Conservation (phyloP, 305 asterid species). For the Fraxinus albicans region DNA sequence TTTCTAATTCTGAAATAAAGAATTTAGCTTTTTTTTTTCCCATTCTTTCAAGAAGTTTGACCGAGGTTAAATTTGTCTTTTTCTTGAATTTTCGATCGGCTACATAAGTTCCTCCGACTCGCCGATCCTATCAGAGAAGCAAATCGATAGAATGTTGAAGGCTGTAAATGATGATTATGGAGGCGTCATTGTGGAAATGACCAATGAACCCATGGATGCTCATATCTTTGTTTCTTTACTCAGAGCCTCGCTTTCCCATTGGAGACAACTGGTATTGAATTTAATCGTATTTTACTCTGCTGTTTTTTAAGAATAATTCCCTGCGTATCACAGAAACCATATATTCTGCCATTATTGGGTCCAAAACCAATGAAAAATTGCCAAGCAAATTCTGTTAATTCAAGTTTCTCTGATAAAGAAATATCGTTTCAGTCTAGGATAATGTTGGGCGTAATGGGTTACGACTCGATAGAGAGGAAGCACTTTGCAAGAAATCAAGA, state of each 20-base stretch:
- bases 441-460: neutral
- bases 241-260: slow-evolving; percentile 70
- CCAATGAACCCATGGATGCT: slow-evolving; percentile 57
- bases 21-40: neutral
- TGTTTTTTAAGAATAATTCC: neutral
- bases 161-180: slow-evolving; percentile 66
- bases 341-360: no score
- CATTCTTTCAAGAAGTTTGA: slow-evolving; percentile 37
- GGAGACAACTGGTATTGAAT: slow-evolving; percentile 59
- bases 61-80: slow-evolving; percentile 26
- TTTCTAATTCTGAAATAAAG: neutral
- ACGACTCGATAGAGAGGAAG: neutral
- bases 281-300: neutral
- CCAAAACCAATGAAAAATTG: no score
- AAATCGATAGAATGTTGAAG: slow-evolving; percentile 44
- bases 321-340: no score
- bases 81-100: slow-evolving; percentile 33
- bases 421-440: neutral
- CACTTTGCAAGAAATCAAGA: neutral
- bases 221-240: slow-evolving; percentile 57
- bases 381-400: neutral
- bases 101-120: slow-evolving; percentile 43
- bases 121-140: slow-evolving; percentile 33
- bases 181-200: slow-evolving; percentile 83
- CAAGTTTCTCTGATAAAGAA: neutral